Base-by-base conservation (phyloP, 176 grass and related monocot species). In the Aegilops umbellulata region DNA sequence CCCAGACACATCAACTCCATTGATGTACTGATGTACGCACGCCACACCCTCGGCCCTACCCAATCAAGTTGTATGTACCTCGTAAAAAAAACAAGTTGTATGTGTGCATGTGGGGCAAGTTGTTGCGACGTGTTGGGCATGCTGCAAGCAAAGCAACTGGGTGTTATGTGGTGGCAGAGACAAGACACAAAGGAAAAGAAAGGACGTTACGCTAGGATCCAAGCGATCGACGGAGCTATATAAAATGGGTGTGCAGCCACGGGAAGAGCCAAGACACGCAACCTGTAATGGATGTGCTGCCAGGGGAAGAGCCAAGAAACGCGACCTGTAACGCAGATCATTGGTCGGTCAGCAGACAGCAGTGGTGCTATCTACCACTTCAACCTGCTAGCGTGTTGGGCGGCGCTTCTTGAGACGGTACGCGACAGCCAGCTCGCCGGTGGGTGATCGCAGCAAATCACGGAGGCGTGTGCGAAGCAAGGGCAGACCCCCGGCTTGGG, bases 161-260 rank as follows among this genome's bases (percentile, higher is more conserved):
- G 81, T 60, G 51, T 61, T 83, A 61, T 29, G 81, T 61, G 81
- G 51, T 23, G 26, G n/a, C n/a, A 34, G 23, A n/a, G 81, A 30
- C 68, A 73, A 13, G 68, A 47, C 69, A 63, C 2, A n/a, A 64
- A 4, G 9, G 42, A 16, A 57, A 64, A 84, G 62, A 75, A 53
- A 53, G 49, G 6, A 53, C 49, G 16, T 19, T 53, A 19, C 47
- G 49, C 49, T 53, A 53, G 49, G 16, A 53, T 19, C 49, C 49
- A 53, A 19, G 49, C 49, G 49, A 2, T 6, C 6, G 11, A 74
- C 53, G 12, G 42, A 46, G 12, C 55, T 9, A 58, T 58, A 58
- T 58, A 58, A 9, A 58, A 58, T 58, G 55, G 55, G 2, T 20
- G 55, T 3, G 55, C 3, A 17, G 64, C 44, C 79, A 6, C 6